Base-by-base conservation (phyloP, 352 stramenopile species). In the Globisporangium paddicum region DNA sequence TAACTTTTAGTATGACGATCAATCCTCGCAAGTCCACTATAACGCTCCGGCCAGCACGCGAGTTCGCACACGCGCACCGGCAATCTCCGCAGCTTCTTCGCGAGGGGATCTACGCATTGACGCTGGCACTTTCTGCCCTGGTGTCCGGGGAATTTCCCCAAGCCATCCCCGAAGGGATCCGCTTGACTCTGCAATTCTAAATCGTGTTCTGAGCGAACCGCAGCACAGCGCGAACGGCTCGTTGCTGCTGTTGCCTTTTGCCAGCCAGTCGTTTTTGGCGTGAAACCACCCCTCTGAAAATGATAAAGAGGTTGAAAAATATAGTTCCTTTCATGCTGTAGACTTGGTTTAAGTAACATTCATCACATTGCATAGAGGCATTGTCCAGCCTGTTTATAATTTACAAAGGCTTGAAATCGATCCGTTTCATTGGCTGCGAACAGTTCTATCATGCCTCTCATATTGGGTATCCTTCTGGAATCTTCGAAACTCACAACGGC, bases 111-210 rank as follows among this genome's bases (percentile, higher is more conserved):
- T 90, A 73, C 83, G 82, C 67, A 78, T 90, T 32, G 69, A 87
- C 78, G 81, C 71, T 75, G 76, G 78, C 81, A 93, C 83, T 91
- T 68, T 90, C 83, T 93, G 81, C 79, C 78, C 81, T 93, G 69
- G 74, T 82, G 83, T 93, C 83, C 83, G 83, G 83, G 83, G 83
- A 93, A 91, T 93, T 93, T 93, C 83, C 83, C 83, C 83, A 93
- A 91, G 83, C 69, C 80, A 74, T 70, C 74, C 50, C 58, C 56
- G 64, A 34, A 26, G 28, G 58, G 56, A 70, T 74, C 79, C 77
- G 75, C 83, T 93, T 93, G 83, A 93, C 83, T 91, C 76, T 73
- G 83, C 83, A 93, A 93, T 93, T 93, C 83, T 93, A 93, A 93
- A 90, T 93, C 79, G 83, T 91, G 83, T 91, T 93, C 81, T 93